Evolutionary conservation across 345 rosid genomes (phyloP).

Genomic region (Rhizophora mangle): DNA sequence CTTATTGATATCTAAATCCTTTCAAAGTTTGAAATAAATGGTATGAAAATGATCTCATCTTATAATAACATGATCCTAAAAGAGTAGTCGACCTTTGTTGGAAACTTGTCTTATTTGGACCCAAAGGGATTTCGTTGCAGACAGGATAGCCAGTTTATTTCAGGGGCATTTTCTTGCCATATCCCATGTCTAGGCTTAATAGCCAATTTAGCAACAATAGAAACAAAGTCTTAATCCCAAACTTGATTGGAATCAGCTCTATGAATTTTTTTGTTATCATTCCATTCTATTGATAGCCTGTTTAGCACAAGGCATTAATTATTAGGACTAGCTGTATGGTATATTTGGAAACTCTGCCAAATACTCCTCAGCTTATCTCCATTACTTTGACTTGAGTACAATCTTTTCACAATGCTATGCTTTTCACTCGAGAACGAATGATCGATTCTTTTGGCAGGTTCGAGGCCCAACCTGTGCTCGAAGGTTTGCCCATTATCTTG

Average conservation of each 20-base stretch:
- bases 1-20: too few relatives aligned
- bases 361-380: neutral
- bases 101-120: neutral
- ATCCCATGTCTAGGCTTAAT: neutral
- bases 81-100: neutral
- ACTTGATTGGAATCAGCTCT: too few relatives aligned
- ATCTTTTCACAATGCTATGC: neutral
- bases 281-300: neutral
- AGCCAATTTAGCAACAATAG: neutral
- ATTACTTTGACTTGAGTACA: neutral
- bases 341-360: neutral
- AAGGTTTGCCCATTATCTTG: constrained; percentile 61
- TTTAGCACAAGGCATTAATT: neutral
- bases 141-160: too few relatives aligned
- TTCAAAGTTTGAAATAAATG: neutral
- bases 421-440: neutral
- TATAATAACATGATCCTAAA: neutral
- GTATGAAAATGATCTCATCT: neutral
- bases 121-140: neutral
- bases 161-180: neutral
- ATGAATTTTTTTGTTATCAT: too few relatives aligned
- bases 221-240: too few relatives aligned
- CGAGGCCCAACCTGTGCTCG: constrained; percentile 91
- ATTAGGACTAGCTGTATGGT: neutral
- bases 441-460: constrained; percentile 44